Evolutionary conservation across 2,329 filamentous ascomycete genomes (phyloP), one percentile per base, ranked within the genome.

Genomic region (Colletotrichum sp.): DNA sequence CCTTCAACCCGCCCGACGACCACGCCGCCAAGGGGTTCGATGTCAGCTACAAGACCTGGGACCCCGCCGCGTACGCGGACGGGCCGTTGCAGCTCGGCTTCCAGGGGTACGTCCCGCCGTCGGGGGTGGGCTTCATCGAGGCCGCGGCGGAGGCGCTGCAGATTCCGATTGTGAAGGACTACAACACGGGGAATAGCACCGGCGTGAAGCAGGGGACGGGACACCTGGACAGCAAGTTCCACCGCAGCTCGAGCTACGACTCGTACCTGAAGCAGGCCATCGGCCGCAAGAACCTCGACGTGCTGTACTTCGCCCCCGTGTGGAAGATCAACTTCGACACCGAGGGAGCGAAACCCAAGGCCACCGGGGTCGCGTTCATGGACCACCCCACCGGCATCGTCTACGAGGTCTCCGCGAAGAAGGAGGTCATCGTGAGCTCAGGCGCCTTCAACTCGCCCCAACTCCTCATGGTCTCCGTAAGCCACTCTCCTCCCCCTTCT

Each of bases 161-260:
- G 63, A 79, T 79, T 9, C 80, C 76, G 18, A 78, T 82, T 32
- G 79, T 82, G 48, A 22, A 79, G 28, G 81, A 82, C 36, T 70
- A 80, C 28, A 81, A 81, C 77, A 78, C 67, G 24, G 80, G 80
- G 13, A 81, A 80, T 28, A 79, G 79, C 68, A 79, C 79, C 1
- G 80, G 80, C n/a, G 77, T 81, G 18, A 82, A 81, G 77, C 80
- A 81, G 72, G 80, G 80, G 5, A 77, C 79, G 15, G 80, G 80
- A 5, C 79, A 80, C 8, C 68, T 81, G 10, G 79, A 80, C 22
- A 69, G 69, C n/a, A 72, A 75, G 8, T 71, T 80, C 28, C 70
- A 77, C 18, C 78, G 80, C 22, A 82, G 80, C 70, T 81, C 80
- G 22, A 78, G 76, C 73, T 82, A 79, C 68, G 80, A 82, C 63